Base-by-base conservation (phyloP, 2,329 filamentous ascomycete species). In the Westerdykella ornata region DNA sequence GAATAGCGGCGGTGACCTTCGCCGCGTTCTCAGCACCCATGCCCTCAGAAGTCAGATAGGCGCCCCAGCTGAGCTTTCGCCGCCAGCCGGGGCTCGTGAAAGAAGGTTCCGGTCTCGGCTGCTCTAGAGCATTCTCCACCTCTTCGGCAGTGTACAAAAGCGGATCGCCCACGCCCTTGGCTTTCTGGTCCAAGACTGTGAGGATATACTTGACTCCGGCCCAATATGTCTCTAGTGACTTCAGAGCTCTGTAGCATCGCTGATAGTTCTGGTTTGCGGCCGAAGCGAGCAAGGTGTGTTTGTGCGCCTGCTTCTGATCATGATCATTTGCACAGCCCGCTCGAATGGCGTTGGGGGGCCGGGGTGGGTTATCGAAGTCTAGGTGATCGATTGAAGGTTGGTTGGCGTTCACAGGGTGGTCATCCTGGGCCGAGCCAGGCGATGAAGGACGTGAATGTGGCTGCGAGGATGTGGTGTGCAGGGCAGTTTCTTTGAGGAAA, bases 201-300 rank as follows among this genome's bases (percentile, higher is more conserved):
- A 94, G 68, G 30, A 94, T 94, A 59, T 94, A 94, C 43, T 85
- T 83, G 18, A 87, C 83, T 6, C 88, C 88, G 28, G 84, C 84
- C 88, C 88, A 94, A 58, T 92, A 92, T 1, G 76, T 75, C 51
- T 92, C 80, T n/a, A 94, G 71, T 35, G 86, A 81, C 52, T 89
- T 81, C 9, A 94, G 66, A 0, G 86, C 86, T 57, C 88, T 86
- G 62, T 92, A 90, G 60, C 88, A 94, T 7, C 82, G 75, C 58
- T 90, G 85, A 52, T 94, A 94, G 53, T 94, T 90, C 56, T 90
- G 84, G 50, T 82, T 89, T 0, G 88, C 87, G 1, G 85, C 85
- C 1, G 85, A 85, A 0, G 86, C 86, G 1, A 94, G 73, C 2
- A 94, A 67, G 0, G 83, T 82, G 55, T 94, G 86, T 51, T 85